Conservation (phyloP, 306 rosid genomes). For the Alnus glutinosa region DNA sequence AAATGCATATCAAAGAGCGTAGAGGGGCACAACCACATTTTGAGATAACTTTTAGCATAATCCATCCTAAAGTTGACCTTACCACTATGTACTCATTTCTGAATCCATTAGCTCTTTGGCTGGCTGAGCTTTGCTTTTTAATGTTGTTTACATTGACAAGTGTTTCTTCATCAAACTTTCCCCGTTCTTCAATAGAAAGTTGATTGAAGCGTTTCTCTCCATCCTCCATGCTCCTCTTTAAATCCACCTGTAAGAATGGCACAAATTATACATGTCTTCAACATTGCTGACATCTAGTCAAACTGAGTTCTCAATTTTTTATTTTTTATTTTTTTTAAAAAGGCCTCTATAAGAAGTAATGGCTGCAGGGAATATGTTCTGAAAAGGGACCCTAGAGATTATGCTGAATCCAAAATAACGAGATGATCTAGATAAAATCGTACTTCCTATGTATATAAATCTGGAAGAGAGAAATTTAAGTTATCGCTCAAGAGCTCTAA, state of each 20-base stretch:
- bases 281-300: conserved; percentile 14
- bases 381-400: not conserved
- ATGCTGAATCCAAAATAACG: not conserved
- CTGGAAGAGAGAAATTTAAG: not conserved
- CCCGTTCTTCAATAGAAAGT: conserved; percentile 98
- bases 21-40: not conserved
- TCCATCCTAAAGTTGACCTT: conserved; percentile 25
- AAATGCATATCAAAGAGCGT: too few relatives aligned
- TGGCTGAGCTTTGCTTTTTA: conserved; percentile 73
- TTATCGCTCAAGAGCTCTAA: conserved; percentile 5
- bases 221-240: conserved; percentile 78
- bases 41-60: conserved; percentile 11
- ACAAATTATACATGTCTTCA: conserved; percentile 24
- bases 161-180: conserved; percentile 96
- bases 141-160: conserved; percentile 88
- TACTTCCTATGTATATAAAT: not conserved
- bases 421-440: not conserved
- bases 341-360: not conserved
- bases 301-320: not conserved
- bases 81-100: conserved; percentile 99
- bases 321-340: not conserved
- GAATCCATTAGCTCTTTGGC: conserved; percentile 78
- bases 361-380: not conserved
- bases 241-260: conserved; percentile 59
- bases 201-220: conserved; percentile 94